Evolutionary conservation across 805 yeast genomes (phyloP), one percentile per base, ranked within the genome.

Genomic region (Lipomyces spencermartinsiae): DNA sequence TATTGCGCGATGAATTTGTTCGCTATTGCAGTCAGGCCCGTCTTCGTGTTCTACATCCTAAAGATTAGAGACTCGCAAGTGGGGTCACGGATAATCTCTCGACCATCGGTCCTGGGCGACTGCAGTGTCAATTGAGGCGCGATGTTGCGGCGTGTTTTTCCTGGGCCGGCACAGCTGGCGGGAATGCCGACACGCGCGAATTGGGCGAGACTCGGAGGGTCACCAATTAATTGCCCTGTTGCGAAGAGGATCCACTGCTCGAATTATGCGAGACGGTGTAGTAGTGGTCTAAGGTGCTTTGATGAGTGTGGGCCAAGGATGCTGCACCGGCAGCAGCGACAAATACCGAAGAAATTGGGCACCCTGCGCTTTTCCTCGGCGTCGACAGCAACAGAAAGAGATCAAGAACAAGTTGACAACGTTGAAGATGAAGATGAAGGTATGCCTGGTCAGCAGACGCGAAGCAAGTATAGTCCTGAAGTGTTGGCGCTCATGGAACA

Each of bases 401-500:
- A 43, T 43, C 49, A n/a, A 43, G 49, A 43, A n/a, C 7, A n/a
- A 2, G n/a, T 43, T n/a, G 49, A 16, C 19, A 43, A 43, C 9
- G 49, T 16, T 43, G 49, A 43, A 43, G 22, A 43, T 10, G 14
- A 37, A 8, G 49, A 43, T 3, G 49, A 6, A 6, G 49, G 7
- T 10, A 16, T 16, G 22, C 0, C 10, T 43, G 49, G n/a, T 43
- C 22, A 14, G 49, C 49, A 8, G 49, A 3, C 25, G n/a, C 22
- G 8, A 7, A 43, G n/a, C 8, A 43, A 43, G 4, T n/a, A n/a
- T 16, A 43, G 49, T 43, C 7, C 49, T 43, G 49, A 56, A 29
- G 19, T 31, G 37, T 5, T n/a, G 37, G 22, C 34, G 39, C 58
- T 57, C 14, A 49, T 63, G 54, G 46, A 58, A 25, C 35, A 43